Evolutionary conservation across 305 asterid genomes (phyloP).

Genomic region (Fraxinus nigra): DNA sequence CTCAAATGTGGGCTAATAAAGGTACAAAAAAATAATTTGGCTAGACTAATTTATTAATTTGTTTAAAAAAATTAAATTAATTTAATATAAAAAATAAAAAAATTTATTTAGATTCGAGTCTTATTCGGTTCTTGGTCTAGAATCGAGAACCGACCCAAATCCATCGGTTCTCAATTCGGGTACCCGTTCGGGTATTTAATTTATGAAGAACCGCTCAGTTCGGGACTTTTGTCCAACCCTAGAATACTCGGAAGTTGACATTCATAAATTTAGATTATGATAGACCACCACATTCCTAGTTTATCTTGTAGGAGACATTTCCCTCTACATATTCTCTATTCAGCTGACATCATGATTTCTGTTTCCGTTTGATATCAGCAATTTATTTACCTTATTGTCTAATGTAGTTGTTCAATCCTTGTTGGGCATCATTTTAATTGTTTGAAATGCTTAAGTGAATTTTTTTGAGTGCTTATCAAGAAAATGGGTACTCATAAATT

Average conservation of each 20-base stretch:
- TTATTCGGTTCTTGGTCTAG: too few species aligned
- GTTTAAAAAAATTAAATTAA: too few species aligned
- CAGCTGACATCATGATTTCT: not conserved
- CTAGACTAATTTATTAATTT: too few species aligned
- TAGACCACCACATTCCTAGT: not conserved
- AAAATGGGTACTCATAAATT: not conserved
- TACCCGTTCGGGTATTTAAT: too few species aligned
- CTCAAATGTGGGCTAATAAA: too few species aligned
- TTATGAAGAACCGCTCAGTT: too few species aligned
- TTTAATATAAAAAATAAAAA: too few species aligned
- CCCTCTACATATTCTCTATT: not conserved
- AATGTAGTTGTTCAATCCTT: not conserved
- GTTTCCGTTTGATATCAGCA: not conserved
- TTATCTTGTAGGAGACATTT: not conserved
- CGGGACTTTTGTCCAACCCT: too few species aligned
- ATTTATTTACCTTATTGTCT: not conserved
- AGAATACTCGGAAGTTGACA: not conserved
- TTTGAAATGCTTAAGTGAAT: not conserved
- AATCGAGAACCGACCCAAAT: too few species aligned
- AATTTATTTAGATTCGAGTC: too few species aligned
- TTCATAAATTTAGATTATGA: not conserved
- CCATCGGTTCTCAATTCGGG: too few species aligned
- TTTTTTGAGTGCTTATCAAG: not conserved
- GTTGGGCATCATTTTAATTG: not conserved
- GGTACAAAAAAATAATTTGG: too few species aligned